Percentiles rank a stretch among this genome's conserved stretches.
These are phyloP conservation scores for Aschersonia sp. DNA, from an alignment of 2,329 filamentous ascomycete genomes.

Conservation along the genomic window DNA sequence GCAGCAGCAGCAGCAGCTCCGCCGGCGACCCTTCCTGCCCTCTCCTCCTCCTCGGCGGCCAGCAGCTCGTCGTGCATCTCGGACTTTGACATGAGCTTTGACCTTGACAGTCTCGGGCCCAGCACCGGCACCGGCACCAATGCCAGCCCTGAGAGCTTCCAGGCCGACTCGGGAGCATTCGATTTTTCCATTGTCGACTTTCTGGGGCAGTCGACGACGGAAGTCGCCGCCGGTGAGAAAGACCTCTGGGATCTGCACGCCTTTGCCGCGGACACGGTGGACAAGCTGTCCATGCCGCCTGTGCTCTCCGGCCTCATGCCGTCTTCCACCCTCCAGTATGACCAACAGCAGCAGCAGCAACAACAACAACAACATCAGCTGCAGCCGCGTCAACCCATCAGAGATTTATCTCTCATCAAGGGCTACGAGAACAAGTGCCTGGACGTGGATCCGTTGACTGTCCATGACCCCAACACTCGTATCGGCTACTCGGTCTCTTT, in stretches of 20 bases:
- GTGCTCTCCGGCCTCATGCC: slow-evolving; percentile 7
- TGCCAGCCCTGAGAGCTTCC: slow-evolving; percentile 17
- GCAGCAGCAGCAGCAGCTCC: background rate
- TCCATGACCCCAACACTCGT: slow-evolving; percentile 20
- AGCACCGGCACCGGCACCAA: slow-evolving; percentile 13
- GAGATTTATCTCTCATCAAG: slow-evolving; percentile 15
- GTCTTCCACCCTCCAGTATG: background rate
- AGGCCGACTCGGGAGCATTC: slow-evolving; percentile 6
- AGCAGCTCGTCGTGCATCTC: slow-evolving; percentile 9
- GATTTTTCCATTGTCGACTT: slow-evolving; percentile 22
- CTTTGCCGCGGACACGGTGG: slow-evolving; percentile 6
- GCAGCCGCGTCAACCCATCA: slow-evolving; percentile 11
- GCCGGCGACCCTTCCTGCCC: background rate
- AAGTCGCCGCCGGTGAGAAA: slow-evolving; percentile 4
- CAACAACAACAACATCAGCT: background rate
- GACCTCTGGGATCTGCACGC: slow-evolving; percentile 13
- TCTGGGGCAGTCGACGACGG: slow-evolving; percentile 8
- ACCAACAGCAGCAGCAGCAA: slow-evolving; percentile 2
- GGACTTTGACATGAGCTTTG: slow-evolving; percentile 23
- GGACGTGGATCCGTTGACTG: slow-evolving; percentile 15
- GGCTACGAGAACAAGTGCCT: slow-evolving; percentile 8
- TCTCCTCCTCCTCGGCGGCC: slow-evolving; percentile 1
- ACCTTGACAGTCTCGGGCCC: slow-evolving; percentile 16
- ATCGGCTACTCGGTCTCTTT: slow-evolving; percentile 19
- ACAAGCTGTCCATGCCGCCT: slow-evolving; percentile 17